phyloP scores from a whole-genome alignment of 805 yeast species.

The Tetrapisispora iriomotensis region DNA sequence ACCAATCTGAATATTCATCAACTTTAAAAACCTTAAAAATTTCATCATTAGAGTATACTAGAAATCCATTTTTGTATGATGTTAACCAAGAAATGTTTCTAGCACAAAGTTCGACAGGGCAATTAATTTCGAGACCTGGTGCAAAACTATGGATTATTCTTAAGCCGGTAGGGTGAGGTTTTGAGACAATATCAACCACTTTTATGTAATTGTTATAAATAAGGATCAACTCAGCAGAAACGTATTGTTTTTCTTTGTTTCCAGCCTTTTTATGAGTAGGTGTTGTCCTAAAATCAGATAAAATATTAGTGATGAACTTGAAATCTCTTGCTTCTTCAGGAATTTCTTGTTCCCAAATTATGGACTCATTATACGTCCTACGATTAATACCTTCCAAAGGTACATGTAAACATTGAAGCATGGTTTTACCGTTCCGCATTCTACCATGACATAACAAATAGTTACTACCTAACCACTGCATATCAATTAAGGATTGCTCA shows the following conservation, averaged over 20 bases:
- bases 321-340: slow-evolving; percentile 9
- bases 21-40: slow-evolving; percentile 11
- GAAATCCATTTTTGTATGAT: slow-evolving; percentile 17
- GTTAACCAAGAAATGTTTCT: slow-evolving; percentile 19
- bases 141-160: slow-evolving; percentile 18
- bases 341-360: slow-evolving; percentile 22
- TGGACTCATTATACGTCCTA: slow-evolving; percentile 9
- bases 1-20: slow-evolving; percentile 11
- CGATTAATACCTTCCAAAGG: slow-evolving; percentile 13
- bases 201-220: slow-evolving; percentile 11
- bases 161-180: slow-evolving; percentile 16
- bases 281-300: slow-evolving; percentile 11
- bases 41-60: slow-evolving; percentile 14
- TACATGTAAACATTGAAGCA: slow-evolving; percentile 19
- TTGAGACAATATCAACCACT: slow-evolving; percentile 24
- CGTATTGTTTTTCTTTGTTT: slow-evolving; percentile 13
- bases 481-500: slow-evolving; percentile 17
- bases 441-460: slow-evolving; percentile 21
- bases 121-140: slow-evolving; percentile 11
- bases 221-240: slow-evolving; percentile 25
- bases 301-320: slow-evolving; percentile 18
- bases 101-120: slow-evolving; percentile 4
- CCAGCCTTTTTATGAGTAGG: slow-evolving; percentile 14
- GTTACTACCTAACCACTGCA: slow-evolving; percentile 27
- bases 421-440: slow-evolving; percentile 14